Percentiles rank a stretch among this genome's conserved stretches.
phyloP scores from a whole-genome alignment of 331 rosid species.

The Quercus lobata region DNA sequence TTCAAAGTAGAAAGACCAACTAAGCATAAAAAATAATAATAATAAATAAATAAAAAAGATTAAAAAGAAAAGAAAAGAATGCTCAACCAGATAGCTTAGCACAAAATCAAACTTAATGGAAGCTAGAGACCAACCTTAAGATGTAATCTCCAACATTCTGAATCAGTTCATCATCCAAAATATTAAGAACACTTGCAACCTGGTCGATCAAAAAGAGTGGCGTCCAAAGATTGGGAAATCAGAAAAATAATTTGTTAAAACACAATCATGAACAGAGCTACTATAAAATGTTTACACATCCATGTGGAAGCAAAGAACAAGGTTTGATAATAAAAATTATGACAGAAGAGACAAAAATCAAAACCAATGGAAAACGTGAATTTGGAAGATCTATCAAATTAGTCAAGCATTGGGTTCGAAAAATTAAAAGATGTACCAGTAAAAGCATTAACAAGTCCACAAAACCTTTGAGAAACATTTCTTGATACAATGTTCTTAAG shows the following conservation, averaged over 20 bases:
- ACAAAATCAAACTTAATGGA: constrained; percentile 17
- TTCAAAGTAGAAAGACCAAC: neutral
- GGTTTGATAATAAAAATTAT: neutral
- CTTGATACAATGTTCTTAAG: neutral
- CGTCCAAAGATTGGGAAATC: constrained; percentile 9
- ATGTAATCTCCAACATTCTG: constrained; percentile 78
- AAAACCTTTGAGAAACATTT: neutral
- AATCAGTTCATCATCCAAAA: constrained; percentile 74
- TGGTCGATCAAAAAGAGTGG: constrained; percentile 28
- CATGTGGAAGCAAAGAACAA: neutral
- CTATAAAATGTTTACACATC: neutral
- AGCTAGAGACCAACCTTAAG: constrained; percentile 56
- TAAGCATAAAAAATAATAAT: neutral
- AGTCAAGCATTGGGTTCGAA: neutral
- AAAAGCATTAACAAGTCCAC: neutral
- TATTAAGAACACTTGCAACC: constrained; percentile 90
- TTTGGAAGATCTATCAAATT: neutral
- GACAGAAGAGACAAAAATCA: neutral
- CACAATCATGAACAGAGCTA: neutral
- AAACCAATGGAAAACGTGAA: neutral
- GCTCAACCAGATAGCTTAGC: constrained; percentile 2
- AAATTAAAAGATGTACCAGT: neutral
- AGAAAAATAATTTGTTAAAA: neutral
- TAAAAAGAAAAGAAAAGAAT: neutral
- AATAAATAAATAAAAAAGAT: neutral